Base-by-base conservation (phyloP, 768 basidiomycete genomes). In the Tricholoma terreum region DNA sequence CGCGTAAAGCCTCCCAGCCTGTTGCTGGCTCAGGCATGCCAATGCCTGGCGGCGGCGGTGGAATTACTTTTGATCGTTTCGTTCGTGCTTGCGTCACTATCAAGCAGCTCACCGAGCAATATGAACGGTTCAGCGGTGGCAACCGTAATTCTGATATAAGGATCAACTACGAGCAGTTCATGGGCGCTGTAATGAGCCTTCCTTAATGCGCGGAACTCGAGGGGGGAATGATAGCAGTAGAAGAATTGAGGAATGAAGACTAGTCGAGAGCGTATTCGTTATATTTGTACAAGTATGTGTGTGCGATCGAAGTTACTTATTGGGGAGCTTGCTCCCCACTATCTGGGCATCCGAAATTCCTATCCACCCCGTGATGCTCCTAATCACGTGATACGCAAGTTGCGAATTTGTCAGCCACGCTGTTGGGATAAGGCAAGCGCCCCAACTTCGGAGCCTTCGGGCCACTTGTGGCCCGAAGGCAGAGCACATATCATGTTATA, bases 1-100 rank as follows among this genome's bases (percentile, higher is more conserved):
- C 24, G 83, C 70, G 69, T 80, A 80, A 83, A 89, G 87, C 83
- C 38, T 71, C 78, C 15, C 68, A 75, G 22, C 61, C 75, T 11
- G 65, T 66, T 33, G 3, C 15, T n/a, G 69, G 67, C 36, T 65
- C 66, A 33, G 71, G 69, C 0, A 72, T 64, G 3, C 69, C 76
- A 2, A 17, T 71, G 9, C 73, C 79, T 17, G 46, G 27, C 21
- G 9, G 21, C 46, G 24, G 45, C 24, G 22, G 27, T 0, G 89
- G 89, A 0, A 90, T 93, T 74, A 81, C 85, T 4, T 93, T 93
- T 65, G 92, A 92, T 69, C 87, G 90, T 61, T 93, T 93, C 75
- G 87, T 93, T 22, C 83, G 91, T 55, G 89, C 89, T 21, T 93
- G 91, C 63, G 91, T 94, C 57, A 86, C 84, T 10, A 80, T 91